These are phyloP conservation scores for Fusarium sp. DNA, from an alignment of 2,329 filamentous ascomycete genomes.

Conservation along the genomic window DNA sequence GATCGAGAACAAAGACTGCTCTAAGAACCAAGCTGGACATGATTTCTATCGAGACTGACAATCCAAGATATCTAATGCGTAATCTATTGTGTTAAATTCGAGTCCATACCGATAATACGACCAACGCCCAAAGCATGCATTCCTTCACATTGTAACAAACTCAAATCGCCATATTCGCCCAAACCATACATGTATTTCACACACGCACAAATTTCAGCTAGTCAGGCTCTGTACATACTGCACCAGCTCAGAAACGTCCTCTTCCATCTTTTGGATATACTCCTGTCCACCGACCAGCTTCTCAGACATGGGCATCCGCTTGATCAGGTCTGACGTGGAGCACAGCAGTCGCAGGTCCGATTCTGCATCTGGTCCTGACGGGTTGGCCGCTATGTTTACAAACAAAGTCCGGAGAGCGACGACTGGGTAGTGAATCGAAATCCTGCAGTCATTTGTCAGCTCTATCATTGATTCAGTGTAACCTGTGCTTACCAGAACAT, in stretches of 20 bases:
- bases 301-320: neutral
- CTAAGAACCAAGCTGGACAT: no score
- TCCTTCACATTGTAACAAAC: no score
- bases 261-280: neutral
- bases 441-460: neutral
- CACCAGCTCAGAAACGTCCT: neutral
- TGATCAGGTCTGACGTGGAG: neutral
- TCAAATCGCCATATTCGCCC: no score
- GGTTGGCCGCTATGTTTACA: neutral
- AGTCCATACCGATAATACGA: no score
- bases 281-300: neutral
- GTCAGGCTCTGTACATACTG: neutral
- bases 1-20: no score
- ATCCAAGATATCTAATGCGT: no score
- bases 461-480: no score
- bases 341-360: neutral
- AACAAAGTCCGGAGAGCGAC: neutral
- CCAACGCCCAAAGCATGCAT: no score
- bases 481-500: neutral
- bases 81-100: no score
- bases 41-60: no score
- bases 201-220: no score
- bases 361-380: neutral
- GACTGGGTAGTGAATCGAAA: neutral
- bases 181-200: no score